Percentiles rank a stretch among this genome's conserved stretches.
phyloP scores from a whole-genome alignment of 2,329 filamentous ascomycete species.

The Aureobasidium sp. region DNA sequence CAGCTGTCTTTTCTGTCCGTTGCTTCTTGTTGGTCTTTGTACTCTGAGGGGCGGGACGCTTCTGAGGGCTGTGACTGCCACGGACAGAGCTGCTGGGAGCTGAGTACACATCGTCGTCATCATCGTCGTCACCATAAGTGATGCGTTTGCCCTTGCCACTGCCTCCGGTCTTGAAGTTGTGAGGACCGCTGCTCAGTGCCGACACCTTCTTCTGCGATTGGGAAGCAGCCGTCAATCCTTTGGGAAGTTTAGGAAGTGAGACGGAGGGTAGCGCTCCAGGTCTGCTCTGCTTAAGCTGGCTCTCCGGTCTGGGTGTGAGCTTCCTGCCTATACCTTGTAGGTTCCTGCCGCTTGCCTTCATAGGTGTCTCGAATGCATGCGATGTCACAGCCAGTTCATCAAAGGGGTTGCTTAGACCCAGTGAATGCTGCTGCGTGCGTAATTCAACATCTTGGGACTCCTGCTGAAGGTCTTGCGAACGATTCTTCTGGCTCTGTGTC shows the following conservation, averaged over 20 bases:
- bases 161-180: slow-evolving; percentile 6
- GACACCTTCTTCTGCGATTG: slow-evolving; percentile 2
- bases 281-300: slow-evolving; percentile 1
- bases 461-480: neutral
- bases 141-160: neutral
- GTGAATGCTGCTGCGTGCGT: neutral
- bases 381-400: neutral
- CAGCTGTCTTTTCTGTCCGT: neutral
- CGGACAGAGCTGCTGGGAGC: neutral
- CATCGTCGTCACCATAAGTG: neutral
- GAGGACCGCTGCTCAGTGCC: slow-evolving; percentile 8
- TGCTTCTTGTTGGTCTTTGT: neutral
- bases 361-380: neutral
- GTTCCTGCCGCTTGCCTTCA: neutral
- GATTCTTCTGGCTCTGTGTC: neutral
- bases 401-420: neutral
- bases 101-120: neutral
- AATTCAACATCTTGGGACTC: neutral
- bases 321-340: slow-evolving; percentile 11
- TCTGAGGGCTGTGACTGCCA: neutral
- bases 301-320: neutral
- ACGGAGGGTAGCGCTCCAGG: neutral
- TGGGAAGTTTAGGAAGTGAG: neutral
- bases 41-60: neutral
- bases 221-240: neutral